Evolutionary conservation across 176 grass and related monocot genomes (phyloP), one percentile per base, ranked within the genome.

Genomic region (Eragrostis nindensis): DNA sequence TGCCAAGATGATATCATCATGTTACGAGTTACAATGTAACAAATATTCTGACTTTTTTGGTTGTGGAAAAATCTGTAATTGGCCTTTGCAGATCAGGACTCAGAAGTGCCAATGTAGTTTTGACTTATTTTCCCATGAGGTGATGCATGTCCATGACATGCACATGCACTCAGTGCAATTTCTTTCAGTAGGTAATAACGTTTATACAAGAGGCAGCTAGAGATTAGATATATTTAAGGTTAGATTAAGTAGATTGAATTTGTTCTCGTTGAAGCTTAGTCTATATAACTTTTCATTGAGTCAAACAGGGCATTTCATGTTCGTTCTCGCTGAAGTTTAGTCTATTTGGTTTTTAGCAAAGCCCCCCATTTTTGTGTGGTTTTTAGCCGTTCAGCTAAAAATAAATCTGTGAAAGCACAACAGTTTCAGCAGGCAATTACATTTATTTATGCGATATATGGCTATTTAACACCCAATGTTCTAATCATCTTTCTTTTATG

Each of bases 401-500:
- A n/a, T n/a, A 42, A 73, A 54, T 21, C 19, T 61, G 6, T 61
- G 55, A 59, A 59, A 60, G 9, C 13, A 5, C 10, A 5, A 13
- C 11, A 61, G 10, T 27, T 61, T 26, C 13, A 11, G 75, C 38
- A 22, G 67, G 57, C 21, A 21, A 69, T 61, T 55, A 46, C 45
- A 62, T 68, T 42, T 68, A 38, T 75, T 17, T 44, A 11, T 46
- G 82, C 14, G 38, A 41, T 38, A 36, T 36, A n/a, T n/a, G n/a
- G n/a, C n/a, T n/a, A n/a, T n/a, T n/a, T n/a, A n/a, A 47, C 68
- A 7, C 60, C 8, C 29, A 62, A 39, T n/a, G 53, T 71, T 75
- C 6, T 46, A 12, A 26, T 48, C 7, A 72, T 14, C 70, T 64
- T 79, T 24, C 25, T 84, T 38, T 27, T 83, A 26, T 83, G n/a